These are phyloP conservation scores for Harrya chromipes DNA, from an alignment of 768 basidiomycete species.

Conservation along the genomic window DNA sequence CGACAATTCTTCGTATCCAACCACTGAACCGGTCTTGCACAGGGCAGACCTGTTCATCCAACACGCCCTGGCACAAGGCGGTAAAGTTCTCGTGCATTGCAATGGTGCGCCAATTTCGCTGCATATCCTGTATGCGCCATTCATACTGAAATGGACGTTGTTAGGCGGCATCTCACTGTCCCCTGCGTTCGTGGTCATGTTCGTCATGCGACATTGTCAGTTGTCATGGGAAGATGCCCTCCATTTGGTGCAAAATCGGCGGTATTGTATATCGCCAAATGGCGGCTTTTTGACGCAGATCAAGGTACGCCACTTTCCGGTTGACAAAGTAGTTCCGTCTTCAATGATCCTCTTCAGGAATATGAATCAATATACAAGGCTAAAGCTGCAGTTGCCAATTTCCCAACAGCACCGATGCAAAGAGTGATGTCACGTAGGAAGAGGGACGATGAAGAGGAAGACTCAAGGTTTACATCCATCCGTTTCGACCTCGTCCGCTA, in stretches of 20 bases:
- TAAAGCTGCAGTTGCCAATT: slow-evolving; percentile 60
- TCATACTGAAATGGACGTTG: not conserved
- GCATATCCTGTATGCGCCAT: not conserved
- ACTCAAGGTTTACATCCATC: slow-evolving; percentile 35
- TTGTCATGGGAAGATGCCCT: slow-evolving; percentile 87
- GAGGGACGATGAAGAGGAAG: slow-evolving; percentile 72
- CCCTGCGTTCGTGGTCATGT: slow-evolving; percentile 90
- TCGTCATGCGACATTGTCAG: slow-evolving; percentile 82
- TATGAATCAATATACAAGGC: slow-evolving; percentile 93
- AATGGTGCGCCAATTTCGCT: slow-evolving; percentile 53
- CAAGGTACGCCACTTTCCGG: slow-evolving; percentile 50
- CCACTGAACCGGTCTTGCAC: slow-evolving; percentile 1
- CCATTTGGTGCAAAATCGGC: slow-evolving; percentile 83
- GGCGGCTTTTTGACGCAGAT: slow-evolving; percentile 90
- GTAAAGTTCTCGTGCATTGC: slow-evolving; percentile 84
- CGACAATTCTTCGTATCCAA: not conserved
- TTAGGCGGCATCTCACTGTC: slow-evolving; percentile 85
- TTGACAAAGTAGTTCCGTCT: not conserved
- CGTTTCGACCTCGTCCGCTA: not conserved
- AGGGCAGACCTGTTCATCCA: slow-evolving; percentile 81
- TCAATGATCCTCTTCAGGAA: slow-evolving; percentile 49
- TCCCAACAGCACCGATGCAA: slow-evolving; percentile 42
- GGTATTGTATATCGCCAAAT: slow-evolving; percentile 93
- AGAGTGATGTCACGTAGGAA: slow-evolving; percentile 57
- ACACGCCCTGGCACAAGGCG: slow-evolving; percentile 51